Evolutionary conservation across 2,329 filamentous ascomycete genomes (phyloP).

Genomic region (Exophiala aquamarina): DNA sequence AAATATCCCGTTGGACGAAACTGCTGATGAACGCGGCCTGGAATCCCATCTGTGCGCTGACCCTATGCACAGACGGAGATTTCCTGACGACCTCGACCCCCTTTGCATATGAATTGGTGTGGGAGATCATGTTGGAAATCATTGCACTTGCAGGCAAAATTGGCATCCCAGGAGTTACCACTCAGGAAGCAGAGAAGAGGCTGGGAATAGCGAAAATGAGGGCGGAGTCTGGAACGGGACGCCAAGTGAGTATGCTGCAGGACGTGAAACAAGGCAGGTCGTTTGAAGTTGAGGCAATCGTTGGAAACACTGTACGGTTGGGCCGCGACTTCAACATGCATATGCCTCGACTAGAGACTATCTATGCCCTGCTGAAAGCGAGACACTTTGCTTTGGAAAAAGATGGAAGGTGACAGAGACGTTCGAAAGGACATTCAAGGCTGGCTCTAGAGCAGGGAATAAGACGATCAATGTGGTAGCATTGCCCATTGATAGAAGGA

Average conservation of each 20-base stretch:
- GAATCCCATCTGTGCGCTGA: slow-evolving; percentile 55
- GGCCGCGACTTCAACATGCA: slow-evolving; percentile 48
- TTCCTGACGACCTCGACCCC: slow-evolving; percentile 45
- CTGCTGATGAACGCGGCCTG: slow-evolving; percentile 52
- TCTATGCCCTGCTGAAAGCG: slow-evolving; percentile 31
- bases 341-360: slow-evolving; percentile 27
- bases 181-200: slow-evolving; percentile 44
- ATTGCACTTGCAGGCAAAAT: slow-evolving; percentile 43
- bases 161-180: slow-evolving; percentile 44
- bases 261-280: slow-evolving; percentile 51
- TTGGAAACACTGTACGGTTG: slow-evolving; percentile 57
- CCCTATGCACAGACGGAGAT: slow-evolving; percentile 51
- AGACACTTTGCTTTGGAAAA: slow-evolving; percentile 24
- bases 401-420: background rate
- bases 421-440: no score
- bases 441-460: no score
- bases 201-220: slow-evolving; percentile 41
- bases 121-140: slow-evolving; percentile 51
- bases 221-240: slow-evolving; percentile 37
- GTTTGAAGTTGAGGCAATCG: slow-evolving; percentile 57
- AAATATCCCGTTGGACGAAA: slow-evolving; percentile 35
- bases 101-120: slow-evolving; percentile 37
- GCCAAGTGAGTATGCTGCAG: slow-evolving; percentile 52
- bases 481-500: no score
- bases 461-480: no score